Percentiles rank a stretch among this genome's conserved stretches.
Conservation (phyloP, 352 stramenopile species). For the Phytophthora podocarpi region DNA sequence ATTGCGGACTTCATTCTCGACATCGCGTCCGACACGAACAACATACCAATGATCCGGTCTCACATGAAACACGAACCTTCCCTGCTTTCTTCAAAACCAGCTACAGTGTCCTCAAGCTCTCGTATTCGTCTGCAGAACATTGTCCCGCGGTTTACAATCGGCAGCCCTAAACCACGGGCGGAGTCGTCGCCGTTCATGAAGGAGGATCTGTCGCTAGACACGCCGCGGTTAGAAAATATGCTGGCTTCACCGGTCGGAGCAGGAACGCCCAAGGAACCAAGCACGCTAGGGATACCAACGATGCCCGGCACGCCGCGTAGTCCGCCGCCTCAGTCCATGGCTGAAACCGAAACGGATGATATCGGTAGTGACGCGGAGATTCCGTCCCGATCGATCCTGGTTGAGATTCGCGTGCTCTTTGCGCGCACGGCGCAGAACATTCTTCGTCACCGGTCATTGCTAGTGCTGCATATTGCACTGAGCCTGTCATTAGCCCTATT, state of each 20-base stretch:
- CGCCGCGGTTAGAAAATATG: slow-evolving; percentile 43
- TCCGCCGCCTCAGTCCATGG: slow-evolving; percentile 21
- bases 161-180: slow-evolving; percentile 27
- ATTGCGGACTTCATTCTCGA: slow-evolving; percentile 85
- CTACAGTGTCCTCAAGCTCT: not conserved
- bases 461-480: slow-evolving; percentile 67
- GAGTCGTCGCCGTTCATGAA: slow-evolving; percentile 71
- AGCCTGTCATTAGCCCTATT: slow-evolving; percentile 67
- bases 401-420: slow-evolving; percentile 78
- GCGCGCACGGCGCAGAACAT: slow-evolving; percentile 72
- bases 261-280: slow-evolving; percentile 17
- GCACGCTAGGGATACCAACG: slow-evolving; percentile 20
- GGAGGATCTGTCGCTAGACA: slow-evolving; percentile 50
- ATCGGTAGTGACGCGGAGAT: slow-evolving; percentile 2
- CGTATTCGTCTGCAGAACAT: slow-evolving; percentile 17
- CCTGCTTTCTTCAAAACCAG: slow-evolving; percentile 14
- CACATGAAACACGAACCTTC: slow-evolving; percentile 45
- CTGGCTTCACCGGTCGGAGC: slow-evolving; percentile 28
- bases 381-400: slow-evolving; percentile 46
- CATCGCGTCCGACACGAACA: slow-evolving; percentile 64
- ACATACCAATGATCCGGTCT: slow-evolving; percentile 65
- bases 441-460: slow-evolving; percentile 70
- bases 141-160: slow-evolving; percentile 34
- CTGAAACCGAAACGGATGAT: slow-evolving; percentile 9
- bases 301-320: slow-evolving; percentile 27